Evolutionary conservation across 768 basidiomycete species (phyloP), one percentile per base, ranked within the genome.

Genomic region (Mrakia hoshinonis): DNA sequence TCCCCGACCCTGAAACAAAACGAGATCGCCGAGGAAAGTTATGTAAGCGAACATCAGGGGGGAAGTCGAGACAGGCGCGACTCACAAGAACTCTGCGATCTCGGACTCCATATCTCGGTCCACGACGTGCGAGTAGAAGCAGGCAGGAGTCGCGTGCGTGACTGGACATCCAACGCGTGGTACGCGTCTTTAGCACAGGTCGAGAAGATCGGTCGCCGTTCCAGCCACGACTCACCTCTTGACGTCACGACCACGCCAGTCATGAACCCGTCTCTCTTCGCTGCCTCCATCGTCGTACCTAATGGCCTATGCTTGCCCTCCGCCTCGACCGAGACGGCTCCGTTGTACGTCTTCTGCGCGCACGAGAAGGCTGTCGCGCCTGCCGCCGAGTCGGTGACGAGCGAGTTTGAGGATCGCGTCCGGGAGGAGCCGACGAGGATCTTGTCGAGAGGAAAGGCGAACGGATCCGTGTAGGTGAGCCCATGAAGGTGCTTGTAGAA

Each of bases 251-350:
- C 76, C 34, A 77, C 46, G 9, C 77, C 77, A 20, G 77, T 77
- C 1, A 49, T 29, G 68, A 65, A 77, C 2, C 75, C 75, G 15
- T 75, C 71, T 0, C 69, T 73, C n/a, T 76, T 69, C 0, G 77
- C 76, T 2, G 76, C 74, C 70, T 78, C 77, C 39, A 78, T 73
- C 51, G 77, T 61, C 24, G 77, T 78, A 24, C 76, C 77, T 39
- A 73, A 67, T 1, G 77, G 74, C 20, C 46, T 18, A 20, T 58
- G 58, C 24, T 31, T 46, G n/a, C 67, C 67, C 31, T 68, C 54
- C 18, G 58, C 76, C 7, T 70, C 69, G 18, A 75, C 70, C 2
- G 70, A 74, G 49, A 78, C 74, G 1, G 73, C 77, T 12, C 77
- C 76, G 68, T 78, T 78, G 70, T 73, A 77, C 15, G 74, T 76